A percentile compares a stretch with the other conserved stretches of the same genome.
These are phyloP conservation scores for Quercus wislizeni DNA, from an alignment of 306 rosid genomes.

Conservation along the genomic window DNA sequence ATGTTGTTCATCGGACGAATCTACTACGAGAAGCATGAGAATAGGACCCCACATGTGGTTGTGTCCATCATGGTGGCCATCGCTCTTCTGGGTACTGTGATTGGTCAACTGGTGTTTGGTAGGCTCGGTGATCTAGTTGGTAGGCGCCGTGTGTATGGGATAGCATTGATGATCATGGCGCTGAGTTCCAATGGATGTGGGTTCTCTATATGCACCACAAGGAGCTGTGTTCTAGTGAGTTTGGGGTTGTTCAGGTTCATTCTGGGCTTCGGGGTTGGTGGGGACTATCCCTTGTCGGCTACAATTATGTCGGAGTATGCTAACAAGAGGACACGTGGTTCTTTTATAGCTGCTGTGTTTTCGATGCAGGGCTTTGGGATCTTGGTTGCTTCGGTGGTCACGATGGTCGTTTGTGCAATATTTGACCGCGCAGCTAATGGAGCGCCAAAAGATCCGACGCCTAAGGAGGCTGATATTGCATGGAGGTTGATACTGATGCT, in stretches of 20 bases:
- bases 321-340: slow-evolving; percentile 65
- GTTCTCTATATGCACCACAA: slow-evolving; percentile 54
- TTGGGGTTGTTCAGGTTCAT: slow-evolving; percentile 68
- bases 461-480: slow-evolving; percentile 52
- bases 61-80: slow-evolving; percentile 33
- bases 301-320: slow-evolving; percentile 90
- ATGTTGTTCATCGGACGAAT: slow-evolving; percentile 44
- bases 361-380: slow-evolving; percentile 87
- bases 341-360: slow-evolving; percentile 78
- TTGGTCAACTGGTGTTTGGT: slow-evolving; percentile 61
- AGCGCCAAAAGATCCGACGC: slow-evolving; percentile 1
- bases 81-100: slow-evolving; percentile 47
- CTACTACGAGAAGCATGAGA: slow-evolving; percentile 11
- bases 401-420: slow-evolving; percentile 46
- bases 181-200: slow-evolving; percentile 54
- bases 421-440: slow-evolving; percentile 19
- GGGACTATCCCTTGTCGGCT: slow-evolving; percentile 76
- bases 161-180: slow-evolving; percentile 54
- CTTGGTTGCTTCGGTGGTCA: slow-evolving; percentile 51
- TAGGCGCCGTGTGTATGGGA: slow-evolving; percentile 55
- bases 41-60: not conserved
- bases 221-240: slow-evolving; percentile 40
- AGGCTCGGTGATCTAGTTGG: slow-evolving; percentile 59
- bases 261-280: slow-evolving; percentile 75
- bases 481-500: slow-evolving; percentile 78